Conservation (phyloP, 2,329 filamentous ascomycete genomes). For the Alternaria hordeiaustralica region DNA sequence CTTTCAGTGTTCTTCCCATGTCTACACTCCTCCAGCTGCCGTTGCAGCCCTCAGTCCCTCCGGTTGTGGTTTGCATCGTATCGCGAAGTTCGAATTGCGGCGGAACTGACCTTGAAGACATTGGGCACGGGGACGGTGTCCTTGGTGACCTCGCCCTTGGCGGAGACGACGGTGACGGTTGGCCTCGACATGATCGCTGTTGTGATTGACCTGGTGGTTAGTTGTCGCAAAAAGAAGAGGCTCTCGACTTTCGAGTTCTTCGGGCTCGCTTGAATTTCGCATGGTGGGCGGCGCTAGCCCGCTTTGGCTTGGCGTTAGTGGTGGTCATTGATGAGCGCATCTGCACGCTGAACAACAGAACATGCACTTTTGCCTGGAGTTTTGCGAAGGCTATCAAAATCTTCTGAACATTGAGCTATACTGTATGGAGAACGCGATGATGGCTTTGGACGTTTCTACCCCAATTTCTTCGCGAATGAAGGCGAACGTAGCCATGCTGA, state of each 20-base stretch:
- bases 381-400: background rate
- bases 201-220: slow-evolving; percentile 41
- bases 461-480: background rate
- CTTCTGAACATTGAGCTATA: background rate
- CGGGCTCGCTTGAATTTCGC: slow-evolving; percentile 1
- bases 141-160: slow-evolving; percentile 91
- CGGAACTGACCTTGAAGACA: slow-evolving; percentile 75
- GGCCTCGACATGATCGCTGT: slow-evolving; percentile 75
- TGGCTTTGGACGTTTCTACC: background rate
- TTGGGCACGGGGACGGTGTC: slow-evolving; percentile 90
- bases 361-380: background rate
- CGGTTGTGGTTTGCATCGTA: slow-evolving; percentile 9
- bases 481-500: background rate
- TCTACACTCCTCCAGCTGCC: slow-evolving; percentile 18
- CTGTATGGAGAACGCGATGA: background rate
- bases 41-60: slow-evolving; percentile 6
- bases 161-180: slow-evolving; percentile 95
- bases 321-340: background rate
- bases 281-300: background rate
- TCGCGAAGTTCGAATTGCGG: slow-evolving; percentile 19
- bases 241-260: slow-evolving; percentile 9
- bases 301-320: background rate
- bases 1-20: slow-evolving; percentile 1
- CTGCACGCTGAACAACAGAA: background rate
- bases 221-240: slow-evolving; percentile 24